Conservation (phyloP, 176 grass and related monocot species). For the Oryza glumipatula region DNA sequence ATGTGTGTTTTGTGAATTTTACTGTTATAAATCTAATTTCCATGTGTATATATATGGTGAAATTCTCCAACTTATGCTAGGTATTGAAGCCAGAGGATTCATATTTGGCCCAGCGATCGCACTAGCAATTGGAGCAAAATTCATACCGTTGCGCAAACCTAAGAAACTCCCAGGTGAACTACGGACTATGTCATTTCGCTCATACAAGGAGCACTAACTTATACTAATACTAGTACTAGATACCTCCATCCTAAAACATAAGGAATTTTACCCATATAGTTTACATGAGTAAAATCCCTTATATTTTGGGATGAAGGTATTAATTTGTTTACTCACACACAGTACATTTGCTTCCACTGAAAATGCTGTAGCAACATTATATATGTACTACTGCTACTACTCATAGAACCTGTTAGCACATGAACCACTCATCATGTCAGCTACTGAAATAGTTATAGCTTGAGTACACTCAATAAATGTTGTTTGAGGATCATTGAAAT, state of each 20-base stretch:
- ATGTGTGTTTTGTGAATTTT: neutral
- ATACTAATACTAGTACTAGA: too few species aligned
- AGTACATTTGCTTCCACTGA: neutral
- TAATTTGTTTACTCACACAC: neutral
- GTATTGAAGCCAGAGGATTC: slow-evolving; percentile 96
- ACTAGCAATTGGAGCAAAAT: slow-evolving; percentile 81
- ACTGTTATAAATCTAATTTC: neutral
- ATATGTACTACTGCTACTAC: neutral
- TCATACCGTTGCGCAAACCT: slow-evolving; percentile 92
- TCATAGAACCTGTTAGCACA: neutral
- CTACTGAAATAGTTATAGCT: neutral
- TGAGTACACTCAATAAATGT: neutral
- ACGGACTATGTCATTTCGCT: neutral
- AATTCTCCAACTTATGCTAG: slow-evolving; percentile 36
- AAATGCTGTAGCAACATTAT: neutral
- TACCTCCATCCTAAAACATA: too few species aligned
- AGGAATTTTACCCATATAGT: too few species aligned
- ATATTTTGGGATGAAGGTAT: too few species aligned
- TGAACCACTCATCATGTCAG: neutral
- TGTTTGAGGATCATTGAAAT: neutral
- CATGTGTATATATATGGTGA: neutral
- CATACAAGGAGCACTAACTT: neutral
- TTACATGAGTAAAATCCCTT: too few species aligned
- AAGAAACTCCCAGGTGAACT: slow-evolving; percentile 83
- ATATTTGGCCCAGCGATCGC: slow-evolving; percentile 90